Percentiles rank a stretch among this genome's conserved stretches.
phyloP scores from a whole-genome alignment of 345 rosid genomes.

The Dovyalis caffra region DNA sequence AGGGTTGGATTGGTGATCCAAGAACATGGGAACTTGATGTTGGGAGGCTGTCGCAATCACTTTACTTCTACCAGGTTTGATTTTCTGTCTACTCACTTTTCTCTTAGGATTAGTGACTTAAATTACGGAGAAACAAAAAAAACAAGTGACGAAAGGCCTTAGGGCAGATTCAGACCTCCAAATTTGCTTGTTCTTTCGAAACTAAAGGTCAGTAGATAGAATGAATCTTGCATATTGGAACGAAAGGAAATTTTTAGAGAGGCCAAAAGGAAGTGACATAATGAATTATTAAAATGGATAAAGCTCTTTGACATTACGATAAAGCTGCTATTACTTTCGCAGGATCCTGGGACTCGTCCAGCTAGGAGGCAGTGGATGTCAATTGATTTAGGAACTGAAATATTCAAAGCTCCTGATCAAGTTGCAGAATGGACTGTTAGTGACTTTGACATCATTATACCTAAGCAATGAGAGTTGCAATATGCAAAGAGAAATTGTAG shows the following conservation, averaged over 20 bases:
- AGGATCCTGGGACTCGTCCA: constrained; percentile 21
- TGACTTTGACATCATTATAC: constrained; percentile 23
- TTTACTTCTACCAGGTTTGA: constrained; percentile 30
- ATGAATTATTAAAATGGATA: background rate
- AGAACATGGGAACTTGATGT: constrained; percentile 32
- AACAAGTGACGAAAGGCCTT: no score
- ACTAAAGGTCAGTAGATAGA: no score
- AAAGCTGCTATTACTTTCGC: background rate
- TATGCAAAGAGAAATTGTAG: background rate
- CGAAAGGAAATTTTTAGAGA: no score
- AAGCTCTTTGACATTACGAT: background rate
- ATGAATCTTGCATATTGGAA: no score
- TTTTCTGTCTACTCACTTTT: background rate
- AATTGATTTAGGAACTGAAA: constrained; percentile 27
- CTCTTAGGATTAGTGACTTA: no score
- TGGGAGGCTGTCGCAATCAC: constrained; percentile 27
- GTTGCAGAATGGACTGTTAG: constrained; percentile 30
- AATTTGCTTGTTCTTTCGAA: no score
- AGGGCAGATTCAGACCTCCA: no score
- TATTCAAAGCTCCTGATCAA: constrained; percentile 16
- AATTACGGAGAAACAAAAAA: no score
- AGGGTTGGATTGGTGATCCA: constrained; percentile 31
- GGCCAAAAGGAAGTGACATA: background rate
- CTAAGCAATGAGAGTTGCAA: background rate
- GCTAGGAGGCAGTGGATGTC: constrained; percentile 29